phyloP scores from a whole-genome alignment of 768 basidiomycete species.

The Porphyrellus cyaneotinctus region DNA sequence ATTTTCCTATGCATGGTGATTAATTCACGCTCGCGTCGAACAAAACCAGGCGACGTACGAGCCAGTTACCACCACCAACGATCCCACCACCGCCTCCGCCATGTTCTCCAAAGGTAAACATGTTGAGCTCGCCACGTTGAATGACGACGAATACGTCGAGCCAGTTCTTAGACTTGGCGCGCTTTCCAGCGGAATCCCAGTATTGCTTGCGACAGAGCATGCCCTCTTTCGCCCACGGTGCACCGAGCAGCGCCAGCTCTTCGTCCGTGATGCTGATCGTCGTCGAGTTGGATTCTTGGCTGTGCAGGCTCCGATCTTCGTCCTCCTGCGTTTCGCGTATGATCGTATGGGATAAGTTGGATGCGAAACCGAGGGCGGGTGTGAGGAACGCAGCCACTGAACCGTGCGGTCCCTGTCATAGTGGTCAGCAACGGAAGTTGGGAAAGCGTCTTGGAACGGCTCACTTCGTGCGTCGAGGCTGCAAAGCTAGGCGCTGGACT shows the following conservation, averaged over 20 bases:
- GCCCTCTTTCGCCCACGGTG: constrained; percentile 99
- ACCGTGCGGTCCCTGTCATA: constrained; percentile 50
- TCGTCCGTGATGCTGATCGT: constrained; percentile 90
- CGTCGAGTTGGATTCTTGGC: constrained; percentile 61
- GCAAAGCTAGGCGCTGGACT: constrained; percentile 92
- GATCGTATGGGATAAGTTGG: constrained; percentile 92
- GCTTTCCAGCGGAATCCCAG: constrained; percentile 80
- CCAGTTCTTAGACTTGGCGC: constrained; percentile 89
- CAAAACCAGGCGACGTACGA: constrained; percentile 55
- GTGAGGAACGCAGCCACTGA: constrained; percentile 69
- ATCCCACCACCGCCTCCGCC: constrained; percentile 57
- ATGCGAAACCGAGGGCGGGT: constrained; percentile 93
- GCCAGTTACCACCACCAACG: constrained; percentile 97
- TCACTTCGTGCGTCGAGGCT: constrained; percentile 81
- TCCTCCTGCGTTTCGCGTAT: constrained; percentile 92
- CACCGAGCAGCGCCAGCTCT: constrained; percentile 89
- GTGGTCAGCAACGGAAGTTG: constrained; percentile 8
- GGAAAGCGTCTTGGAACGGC: constrained; percentile 5
- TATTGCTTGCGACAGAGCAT: constrained; percentile 94
- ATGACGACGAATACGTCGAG: constrained; percentile 95
- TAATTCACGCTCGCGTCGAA: constrained; percentile 7
- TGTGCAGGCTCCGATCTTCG: constrained; percentile 67
- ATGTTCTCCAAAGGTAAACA: constrained; percentile 90
- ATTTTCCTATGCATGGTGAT: constrained; percentile 57
- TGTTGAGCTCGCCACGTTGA: constrained; percentile 88